These are phyloP conservation scores for Cunninghamia lanceolata DNA, from an alignment of 75 land plant genomes.

Conservation along the genomic window DNA sequence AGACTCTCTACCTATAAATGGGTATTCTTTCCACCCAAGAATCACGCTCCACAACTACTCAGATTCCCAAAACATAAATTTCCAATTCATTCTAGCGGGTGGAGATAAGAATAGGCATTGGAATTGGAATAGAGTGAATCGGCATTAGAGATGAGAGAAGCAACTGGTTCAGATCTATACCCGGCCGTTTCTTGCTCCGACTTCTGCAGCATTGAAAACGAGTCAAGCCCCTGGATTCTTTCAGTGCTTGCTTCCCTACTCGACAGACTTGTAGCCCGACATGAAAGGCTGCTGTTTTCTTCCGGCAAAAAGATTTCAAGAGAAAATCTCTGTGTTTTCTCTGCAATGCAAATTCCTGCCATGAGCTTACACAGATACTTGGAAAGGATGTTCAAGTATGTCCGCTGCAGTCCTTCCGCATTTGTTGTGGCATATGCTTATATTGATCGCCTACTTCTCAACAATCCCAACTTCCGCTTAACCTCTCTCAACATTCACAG, in stretches of 20 bases:
- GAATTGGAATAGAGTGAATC: too few species aligned
- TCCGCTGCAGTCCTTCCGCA: slow-evolving; percentile 50
- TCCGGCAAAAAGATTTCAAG: neutral
- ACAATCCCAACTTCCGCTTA: slow-evolving; percentile 21
- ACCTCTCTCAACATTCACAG: slow-evolving; percentile 38
- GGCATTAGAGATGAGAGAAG: too few species aligned
- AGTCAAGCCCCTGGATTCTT: slow-evolving; percentile 35
- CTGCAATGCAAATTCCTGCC: slow-evolving; percentile 14
- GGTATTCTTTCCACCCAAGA: too few species aligned
- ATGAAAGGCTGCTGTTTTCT: slow-evolving; percentile 28
- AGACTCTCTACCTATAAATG: too few species aligned
- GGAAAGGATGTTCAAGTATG: slow-evolving; percentile 46
- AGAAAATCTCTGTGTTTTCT: neutral
- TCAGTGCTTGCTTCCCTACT: slow-evolving; percentile 63
- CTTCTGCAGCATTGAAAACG: slow-evolving; percentile 25
- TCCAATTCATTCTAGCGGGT: too few species aligned
- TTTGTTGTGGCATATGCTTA: slow-evolving; percentile 51
- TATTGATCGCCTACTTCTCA: slow-evolving; percentile 27
- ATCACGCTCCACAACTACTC: too few species aligned
- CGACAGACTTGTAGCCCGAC: slow-evolving; percentile 56
- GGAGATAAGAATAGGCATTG: too few species aligned
- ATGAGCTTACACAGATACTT: slow-evolving; percentile 34
- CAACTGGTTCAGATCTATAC: neutral
- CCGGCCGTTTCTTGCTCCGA: slow-evolving; percentile 22
- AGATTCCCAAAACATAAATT: too few species aligned